Percentiles rank a stretch among this genome's conserved stretches.
These are phyloP conservation scores for Parafenestella ontariensis DNA, from an alignment of 2,329 filamentous ascomycete genomes.

Conservation along the genomic window DNA sequence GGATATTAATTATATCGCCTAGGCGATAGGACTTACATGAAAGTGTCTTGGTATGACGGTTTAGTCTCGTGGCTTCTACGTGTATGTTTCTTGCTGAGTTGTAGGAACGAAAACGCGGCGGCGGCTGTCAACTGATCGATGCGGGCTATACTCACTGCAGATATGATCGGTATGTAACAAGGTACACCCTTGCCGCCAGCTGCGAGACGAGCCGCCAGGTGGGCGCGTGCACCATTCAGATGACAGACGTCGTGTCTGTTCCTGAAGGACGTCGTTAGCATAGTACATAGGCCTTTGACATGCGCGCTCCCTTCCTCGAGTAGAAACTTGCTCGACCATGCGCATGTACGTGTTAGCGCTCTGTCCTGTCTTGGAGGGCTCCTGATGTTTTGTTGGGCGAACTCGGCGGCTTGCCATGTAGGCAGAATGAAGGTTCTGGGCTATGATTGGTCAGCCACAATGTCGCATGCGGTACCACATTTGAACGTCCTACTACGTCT, in stretches of 20 bases:
- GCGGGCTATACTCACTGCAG: neutral
- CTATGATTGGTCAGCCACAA: constrained; percentile 32
- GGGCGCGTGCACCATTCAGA: constrained; percentile 13
- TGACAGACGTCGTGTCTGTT: neutral
- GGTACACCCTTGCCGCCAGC: constrained; percentile 12
- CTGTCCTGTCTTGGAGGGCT: constrained; percentile 12
- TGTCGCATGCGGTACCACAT: constrained; percentile 25
- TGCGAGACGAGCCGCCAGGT: constrained; percentile 28
- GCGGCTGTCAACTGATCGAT: neutral
- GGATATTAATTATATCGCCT: no score
- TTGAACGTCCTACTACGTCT: constrained; percentile 35
- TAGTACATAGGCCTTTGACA: neutral
- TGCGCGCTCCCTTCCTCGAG: constrained; percentile 1
- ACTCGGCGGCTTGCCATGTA: constrained; percentile 34
- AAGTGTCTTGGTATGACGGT: no score
- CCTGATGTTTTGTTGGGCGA: constrained; percentile 32
- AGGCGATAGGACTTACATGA: no score
- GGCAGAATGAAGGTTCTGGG: constrained; percentile 25
- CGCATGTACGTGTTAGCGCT: constrained; percentile 22
- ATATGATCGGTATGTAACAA: neutral
- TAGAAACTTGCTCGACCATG: neutral
- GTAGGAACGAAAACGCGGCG: no score
- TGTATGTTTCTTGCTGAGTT: no score
- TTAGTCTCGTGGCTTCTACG: no score
- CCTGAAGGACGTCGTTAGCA: neutral